Evolutionary conservation across 164 flowering plant genomes (phyloP).

Genomic region (Kalanchoe fedtschenkoi): DNA sequence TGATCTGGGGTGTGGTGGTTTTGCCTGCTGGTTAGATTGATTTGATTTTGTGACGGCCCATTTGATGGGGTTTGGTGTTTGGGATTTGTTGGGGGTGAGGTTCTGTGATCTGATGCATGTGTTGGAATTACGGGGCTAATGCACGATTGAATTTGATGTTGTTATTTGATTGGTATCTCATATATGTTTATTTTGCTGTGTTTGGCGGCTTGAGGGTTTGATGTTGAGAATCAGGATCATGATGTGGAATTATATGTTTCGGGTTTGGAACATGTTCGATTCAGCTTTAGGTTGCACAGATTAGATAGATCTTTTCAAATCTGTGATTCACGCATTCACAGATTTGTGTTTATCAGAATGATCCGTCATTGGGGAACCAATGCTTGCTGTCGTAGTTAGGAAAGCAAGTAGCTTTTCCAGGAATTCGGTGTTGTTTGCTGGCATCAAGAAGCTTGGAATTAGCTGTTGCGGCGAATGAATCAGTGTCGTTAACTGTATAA

Average conservation of each 20-base stretch:
- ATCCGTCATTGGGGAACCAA: background rate
- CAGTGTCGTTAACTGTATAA: background rate
- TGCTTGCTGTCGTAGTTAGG: background rate
- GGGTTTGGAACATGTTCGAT: background rate
- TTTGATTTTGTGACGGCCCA: background rate
- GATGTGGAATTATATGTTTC: background rate
- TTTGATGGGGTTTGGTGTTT: background rate
- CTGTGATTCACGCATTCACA: background rate
- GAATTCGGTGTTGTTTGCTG: background rate
- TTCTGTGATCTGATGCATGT: slow-evolving; percentile 1
- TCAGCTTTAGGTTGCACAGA: background rate
- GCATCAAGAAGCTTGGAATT: background rate
- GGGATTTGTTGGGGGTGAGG: too few species aligned
- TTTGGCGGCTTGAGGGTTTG: background rate
- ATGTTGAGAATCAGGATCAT: background rate
- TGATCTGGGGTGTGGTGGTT: background rate
- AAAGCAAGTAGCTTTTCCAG: background rate
- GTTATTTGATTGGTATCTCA: too few species aligned
- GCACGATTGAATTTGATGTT: background rate
- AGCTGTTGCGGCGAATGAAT: background rate
- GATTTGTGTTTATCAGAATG: background rate
- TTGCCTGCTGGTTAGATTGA: background rate
- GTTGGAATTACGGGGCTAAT: background rate
- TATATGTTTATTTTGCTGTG: too few species aligned
- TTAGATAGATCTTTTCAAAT: background rate